Conservation (phyloP, 345 rosid species). For the Hibiscus trionum region DNA sequence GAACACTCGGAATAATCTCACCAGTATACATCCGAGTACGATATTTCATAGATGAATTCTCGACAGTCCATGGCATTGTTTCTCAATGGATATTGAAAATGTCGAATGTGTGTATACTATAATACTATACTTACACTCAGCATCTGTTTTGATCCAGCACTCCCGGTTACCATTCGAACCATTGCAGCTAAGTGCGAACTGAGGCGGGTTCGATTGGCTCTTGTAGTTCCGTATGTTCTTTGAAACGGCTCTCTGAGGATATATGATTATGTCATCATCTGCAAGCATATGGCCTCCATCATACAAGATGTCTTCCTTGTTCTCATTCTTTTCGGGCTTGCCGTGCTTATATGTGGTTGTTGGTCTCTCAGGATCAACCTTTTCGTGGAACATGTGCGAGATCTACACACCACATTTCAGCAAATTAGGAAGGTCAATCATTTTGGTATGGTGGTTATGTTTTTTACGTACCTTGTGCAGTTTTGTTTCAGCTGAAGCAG, state of each 20-base stretch:
- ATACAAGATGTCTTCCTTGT: conserved; percentile 2
- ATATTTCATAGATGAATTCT: not conserved
- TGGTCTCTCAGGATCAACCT: conserved; percentile 70
- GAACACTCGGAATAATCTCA: not conserved
- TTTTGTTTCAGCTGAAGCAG: conserved; percentile 54
- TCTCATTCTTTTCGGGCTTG: conserved; percentile 30
- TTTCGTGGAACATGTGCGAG: conserved; percentile 64
- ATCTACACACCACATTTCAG: conserved; percentile 32
- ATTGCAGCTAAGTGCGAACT: not conserved
- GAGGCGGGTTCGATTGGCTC: not conserved
- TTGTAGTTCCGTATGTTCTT: not conserved
- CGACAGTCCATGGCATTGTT: not conserved
- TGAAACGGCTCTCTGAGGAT: not conserved
- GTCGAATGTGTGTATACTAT: not conserved
- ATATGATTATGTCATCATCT: not conserved
- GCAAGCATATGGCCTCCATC: not conserved
- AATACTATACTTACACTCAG: not conserved
- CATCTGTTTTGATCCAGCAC: not conserved
- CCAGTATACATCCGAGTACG: not conserved
- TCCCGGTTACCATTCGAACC: not conserved
- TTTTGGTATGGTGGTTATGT: not conserved
- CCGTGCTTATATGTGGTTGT: conserved; percentile 26
- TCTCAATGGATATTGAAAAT: not conserved
- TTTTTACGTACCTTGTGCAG: conserved; percentile 44
- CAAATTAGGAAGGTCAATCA: not conserved